A percentile compares a stretch with the other conserved stretches of the same genome.
Evolutionary conservation across 1,284 basidiomycete genomes (phyloP).

Genomic region (Puccinia hordei): DNA sequence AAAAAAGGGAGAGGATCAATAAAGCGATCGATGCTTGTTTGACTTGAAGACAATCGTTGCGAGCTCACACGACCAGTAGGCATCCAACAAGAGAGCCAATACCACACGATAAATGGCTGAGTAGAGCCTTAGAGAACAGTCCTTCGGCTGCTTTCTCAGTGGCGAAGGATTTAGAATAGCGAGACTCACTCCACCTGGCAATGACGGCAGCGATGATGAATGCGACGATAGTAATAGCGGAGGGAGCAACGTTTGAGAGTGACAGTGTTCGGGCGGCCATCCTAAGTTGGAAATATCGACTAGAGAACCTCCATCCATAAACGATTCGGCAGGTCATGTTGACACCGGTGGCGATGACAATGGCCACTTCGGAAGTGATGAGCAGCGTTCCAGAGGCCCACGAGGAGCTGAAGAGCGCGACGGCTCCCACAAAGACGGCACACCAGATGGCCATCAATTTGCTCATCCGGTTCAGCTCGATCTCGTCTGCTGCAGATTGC

Average conservation of each 20-base stretch:
- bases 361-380: constrained; percentile 40
- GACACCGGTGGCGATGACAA: constrained; percentile 46
- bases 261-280: neutral
- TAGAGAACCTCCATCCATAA: constrained; percentile 24
- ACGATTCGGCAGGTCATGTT: constrained; percentile 44
- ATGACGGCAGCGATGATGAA: constrained; percentile 22
- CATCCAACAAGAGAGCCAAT: constrained; percentile 12
- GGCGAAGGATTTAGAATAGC: neutral
- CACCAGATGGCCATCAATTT: constrained; percentile 60
- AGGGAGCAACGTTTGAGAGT: neutral
- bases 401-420: constrained; percentile 16
- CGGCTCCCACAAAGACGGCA: constrained; percentile 30
- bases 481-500: constrained; percentile 70
- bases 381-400: neutral
- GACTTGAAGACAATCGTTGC: too few relatives aligned
- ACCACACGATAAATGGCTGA: constrained; percentile 2
- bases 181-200: constrained; percentile 20
- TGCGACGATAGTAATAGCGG: neutral
- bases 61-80: neutral
- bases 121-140: neutral
- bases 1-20: neutral
- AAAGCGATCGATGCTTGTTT: too few relatives aligned
- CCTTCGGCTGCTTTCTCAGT: neutral
- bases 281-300: constrained; percentile 13
- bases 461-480: constrained; percentile 70